phyloP scores from a whole-genome alignment of 1,284 basidiomycete genomes.

The Schizophyllum amplum region DNA sequence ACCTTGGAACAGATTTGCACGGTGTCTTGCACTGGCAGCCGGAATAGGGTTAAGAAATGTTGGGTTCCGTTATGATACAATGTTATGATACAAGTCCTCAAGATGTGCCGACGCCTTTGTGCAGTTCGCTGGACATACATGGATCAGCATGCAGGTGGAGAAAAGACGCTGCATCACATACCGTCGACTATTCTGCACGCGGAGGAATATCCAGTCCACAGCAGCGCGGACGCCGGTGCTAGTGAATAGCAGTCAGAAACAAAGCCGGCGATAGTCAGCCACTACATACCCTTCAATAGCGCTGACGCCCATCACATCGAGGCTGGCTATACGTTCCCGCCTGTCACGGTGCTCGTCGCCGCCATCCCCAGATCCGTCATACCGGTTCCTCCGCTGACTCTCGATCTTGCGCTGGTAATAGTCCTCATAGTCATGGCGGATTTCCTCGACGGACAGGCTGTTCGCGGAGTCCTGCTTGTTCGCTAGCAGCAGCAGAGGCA shows the following conservation, averaged over 20 bases:
- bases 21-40: background rate
- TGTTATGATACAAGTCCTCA: background rate
- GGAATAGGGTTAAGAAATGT: background rate
- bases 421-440: constrained; percentile 82
- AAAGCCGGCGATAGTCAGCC: background rate
- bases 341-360: constrained; percentile 44
- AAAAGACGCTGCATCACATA: constrained; percentile 17
- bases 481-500: constrained; percentile 82
- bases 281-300: constrained; percentile 85
- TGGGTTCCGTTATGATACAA: background rate
- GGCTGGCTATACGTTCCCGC: constrained; percentile 67
- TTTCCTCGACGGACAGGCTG: constrained; percentile 80
- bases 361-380: constrained; percentile 19
- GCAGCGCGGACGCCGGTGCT: constrained; percentile 87
- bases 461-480: constrained; percentile 86
- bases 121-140: background rate
- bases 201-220: constrained; percentile 89
- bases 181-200: constrained; percentile 81
- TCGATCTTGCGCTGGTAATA: constrained; percentile 73
- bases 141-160: background rate
- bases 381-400: background rate
- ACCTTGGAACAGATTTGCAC: too few species aligned
- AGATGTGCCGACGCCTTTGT: background rate
- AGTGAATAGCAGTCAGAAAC: background rate
- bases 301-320: constrained; percentile 87